Base-by-base conservation (phyloP, 1,284 basidiomycete genomes). In the Heterobasidion occidentale region DNA sequence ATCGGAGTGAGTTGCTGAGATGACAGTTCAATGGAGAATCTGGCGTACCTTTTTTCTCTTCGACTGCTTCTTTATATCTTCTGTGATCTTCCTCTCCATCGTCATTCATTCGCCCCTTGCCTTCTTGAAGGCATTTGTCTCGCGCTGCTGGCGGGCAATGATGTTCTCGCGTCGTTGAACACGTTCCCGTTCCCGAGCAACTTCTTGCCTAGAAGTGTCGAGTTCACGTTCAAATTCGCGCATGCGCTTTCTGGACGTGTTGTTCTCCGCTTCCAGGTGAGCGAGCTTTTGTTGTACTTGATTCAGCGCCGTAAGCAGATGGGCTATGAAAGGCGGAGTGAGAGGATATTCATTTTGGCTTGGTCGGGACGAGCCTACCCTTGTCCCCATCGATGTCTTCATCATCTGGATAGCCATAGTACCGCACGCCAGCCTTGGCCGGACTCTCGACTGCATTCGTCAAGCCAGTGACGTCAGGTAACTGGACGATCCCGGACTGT, bases 211-310 rank as follows among this genome's bases (percentile, higher is more conserved):
- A 63, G 88, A 90, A 3, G 80, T 76, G 60, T 90, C 86, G 2
- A 94, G 76, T 66, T 94, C 92, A 53, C 78, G 73, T 69, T 95
- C 92, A 6, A 95, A 77, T 64, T 94, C 92, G 45, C 82, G 74
- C 19, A 94, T 87, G 12, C 92, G 78, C 19, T 87, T 75, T 1
- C 89, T 77, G 1, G 90, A 90, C 5, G 90, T 79, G 5, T 83
- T 77, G 62, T 94, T 94, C 66, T 94, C 90, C 1, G 83, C 80
- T 64, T 94, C 90, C 1, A 94, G 77, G 52, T 84, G 75, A 14
- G 78, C 75, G 4, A 92, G 72, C 61, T 85, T 84, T 11, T 77
- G 70, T 59, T 90, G 87, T 3, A 91, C 80, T 3, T 75, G 70
- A 53, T 77, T 81, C 9, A 91, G 74, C 2, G 81, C 84, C 5